phyloP scores from a whole-genome alignment of 1,284 basidiomycete species.

The Phylloboletellus chloephorus region DNA sequence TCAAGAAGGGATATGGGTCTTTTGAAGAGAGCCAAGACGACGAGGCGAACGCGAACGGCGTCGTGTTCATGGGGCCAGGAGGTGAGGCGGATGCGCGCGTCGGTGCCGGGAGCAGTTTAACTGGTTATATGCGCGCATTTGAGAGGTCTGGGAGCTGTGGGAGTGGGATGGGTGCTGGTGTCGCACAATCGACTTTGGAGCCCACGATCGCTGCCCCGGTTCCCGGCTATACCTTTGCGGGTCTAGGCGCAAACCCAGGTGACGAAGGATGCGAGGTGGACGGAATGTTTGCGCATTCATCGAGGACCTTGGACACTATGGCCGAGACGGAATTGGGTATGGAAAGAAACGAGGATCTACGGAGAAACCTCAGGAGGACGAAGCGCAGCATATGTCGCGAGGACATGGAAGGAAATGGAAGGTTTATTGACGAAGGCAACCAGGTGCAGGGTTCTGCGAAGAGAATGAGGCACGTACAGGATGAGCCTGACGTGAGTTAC shows the following conservation, averaged over 20 bases:
- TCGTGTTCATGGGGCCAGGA: constrained; percentile 6
- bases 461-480: constrained; percentile 12
- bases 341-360: constrained; percentile 3
- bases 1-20: constrained; percentile 10
- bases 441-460: constrained; percentile 12
- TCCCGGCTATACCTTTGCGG: constrained; percentile 13
- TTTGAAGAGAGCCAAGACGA: constrained; percentile 8
- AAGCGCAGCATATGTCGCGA: constrained; percentile 18
- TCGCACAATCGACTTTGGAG: constrained; percentile 8
- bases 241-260: background rate
- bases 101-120: constrained; percentile 1
- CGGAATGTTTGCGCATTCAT: constrained; percentile 7
- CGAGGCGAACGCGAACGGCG: background rate
- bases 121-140: constrained; percentile 26
- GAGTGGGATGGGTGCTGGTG: background rate
- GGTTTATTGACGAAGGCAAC: constrained; percentile 4
- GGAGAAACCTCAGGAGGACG: constrained; percentile 2
- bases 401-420: constrained; percentile 9
- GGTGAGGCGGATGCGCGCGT: constrained; percentile 3
- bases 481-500: constrained; percentile 19
- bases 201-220: constrained; percentile 14
- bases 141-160: constrained; percentile 9
- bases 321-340: constrained; percentile 6
- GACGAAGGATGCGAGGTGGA: constrained; percentile 3
- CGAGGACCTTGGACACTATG: constrained; percentile 9